A percentile compares a stretch with the other conserved stretches of the same genome.
Evolutionary conservation across 768 basidiomycete species (phyloP).

Genomic region (Kwoniella sp.): DNA sequence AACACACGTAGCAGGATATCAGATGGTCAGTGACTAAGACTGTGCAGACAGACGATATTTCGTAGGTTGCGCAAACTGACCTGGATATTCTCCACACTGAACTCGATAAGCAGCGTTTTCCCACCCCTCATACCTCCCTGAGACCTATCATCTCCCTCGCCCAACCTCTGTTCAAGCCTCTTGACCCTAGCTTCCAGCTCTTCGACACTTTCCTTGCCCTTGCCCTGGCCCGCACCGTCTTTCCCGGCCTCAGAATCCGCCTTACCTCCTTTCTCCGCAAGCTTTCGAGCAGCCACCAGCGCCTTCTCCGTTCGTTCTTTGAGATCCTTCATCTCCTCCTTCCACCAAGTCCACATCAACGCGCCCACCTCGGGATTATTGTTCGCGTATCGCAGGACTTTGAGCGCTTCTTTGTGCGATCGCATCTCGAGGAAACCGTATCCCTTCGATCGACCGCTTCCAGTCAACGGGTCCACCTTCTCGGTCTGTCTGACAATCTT

Average conservation of each 20-base stretch:
- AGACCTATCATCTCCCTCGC: conserved; percentile 48
- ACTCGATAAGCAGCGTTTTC: conserved; percentile 79
- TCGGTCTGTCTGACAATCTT: conserved; percentile 90
- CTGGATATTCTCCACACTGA: conserved; percentile 92
- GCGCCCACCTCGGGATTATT: conserved; percentile 71
- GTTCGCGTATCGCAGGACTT: conserved; percentile 91
- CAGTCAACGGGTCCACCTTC: conserved; percentile 83
- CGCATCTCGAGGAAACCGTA: conserved; percentile 95
- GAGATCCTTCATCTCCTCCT: conserved; percentile 65
- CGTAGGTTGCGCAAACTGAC: too few relatives aligned
- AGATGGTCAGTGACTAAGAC: background rate
- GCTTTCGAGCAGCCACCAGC: conserved; percentile 47
- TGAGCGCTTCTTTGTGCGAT: conserved; percentile 83
- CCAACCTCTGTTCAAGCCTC: conserved; percentile 65
- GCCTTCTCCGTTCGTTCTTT: conserved; percentile 52
- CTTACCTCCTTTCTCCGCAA: conserved; percentile 59
- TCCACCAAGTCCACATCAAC: conserved; percentile 82
- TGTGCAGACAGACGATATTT: too few relatives aligned
- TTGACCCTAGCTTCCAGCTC: conserved; percentile 63
- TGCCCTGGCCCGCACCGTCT: conserved; percentile 56
- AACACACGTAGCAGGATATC: background rate
- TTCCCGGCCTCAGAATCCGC: conserved; percentile 54
- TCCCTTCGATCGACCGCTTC: conserved; percentile 84
- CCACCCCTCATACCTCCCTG: conserved; percentile 57
- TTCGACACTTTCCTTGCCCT: conserved; percentile 51